Evolutionary conservation across 805 yeast species (phyloP).

Genomic region (Saturnispora galanensis): DNA sequence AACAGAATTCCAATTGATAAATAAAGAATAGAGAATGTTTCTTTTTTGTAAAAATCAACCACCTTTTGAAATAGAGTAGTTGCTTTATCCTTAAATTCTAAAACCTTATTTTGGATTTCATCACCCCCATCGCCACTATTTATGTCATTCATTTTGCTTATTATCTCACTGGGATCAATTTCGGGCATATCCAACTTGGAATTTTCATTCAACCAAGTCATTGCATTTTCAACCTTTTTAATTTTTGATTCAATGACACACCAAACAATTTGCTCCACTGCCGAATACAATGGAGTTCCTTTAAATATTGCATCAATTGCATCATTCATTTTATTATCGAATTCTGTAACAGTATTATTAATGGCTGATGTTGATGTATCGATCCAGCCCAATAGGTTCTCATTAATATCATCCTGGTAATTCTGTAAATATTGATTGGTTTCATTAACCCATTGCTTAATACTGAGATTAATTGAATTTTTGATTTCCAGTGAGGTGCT

Average conservation of each 20-base stretch:
- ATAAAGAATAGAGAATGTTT: slow-evolving; percentile 36
- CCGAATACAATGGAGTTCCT: slow-evolving; percentile 53
- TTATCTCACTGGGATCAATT: slow-evolving; percentile 20
- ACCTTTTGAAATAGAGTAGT: slow-evolving; percentile 19
- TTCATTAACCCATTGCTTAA: slow-evolving; percentile 40
- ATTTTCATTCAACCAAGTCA: slow-evolving; percentile 68
- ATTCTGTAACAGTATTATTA: slow-evolving; percentile 48
- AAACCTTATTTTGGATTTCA: slow-evolving; percentile 1
- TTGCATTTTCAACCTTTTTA: slow-evolving; percentile 52
- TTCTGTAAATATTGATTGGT: slow-evolving; percentile 45
- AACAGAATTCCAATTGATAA: slow-evolving; percentile 36
- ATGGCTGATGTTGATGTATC: slow-evolving; percentile 45
- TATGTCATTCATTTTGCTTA: slow-evolving; percentile 8
- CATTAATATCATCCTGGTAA: slow-evolving; percentile 48
- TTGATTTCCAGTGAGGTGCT: slow-evolving; percentile 11
- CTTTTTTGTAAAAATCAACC: slow-evolving; percentile 26
- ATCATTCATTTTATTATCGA: slow-evolving; percentile 48
- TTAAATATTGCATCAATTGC: slow-evolving; percentile 55
- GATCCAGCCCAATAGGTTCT: slow-evolving; percentile 58
- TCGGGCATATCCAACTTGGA: slow-evolving; percentile 51
- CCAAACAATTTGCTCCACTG: slow-evolving; percentile 58
- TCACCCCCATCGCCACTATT: slow-evolving; percentile 8
- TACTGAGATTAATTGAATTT: slow-evolving; percentile 23
- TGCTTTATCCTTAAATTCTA: slow-evolving; percentile 20
- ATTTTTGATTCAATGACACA: slow-evolving; percentile 76